Evolutionary conservation across 2,329 filamentous ascomycete genomes (phyloP), one percentile per base, ranked within the genome.

Genomic region (Sclerotinia nivalis): DNA sequence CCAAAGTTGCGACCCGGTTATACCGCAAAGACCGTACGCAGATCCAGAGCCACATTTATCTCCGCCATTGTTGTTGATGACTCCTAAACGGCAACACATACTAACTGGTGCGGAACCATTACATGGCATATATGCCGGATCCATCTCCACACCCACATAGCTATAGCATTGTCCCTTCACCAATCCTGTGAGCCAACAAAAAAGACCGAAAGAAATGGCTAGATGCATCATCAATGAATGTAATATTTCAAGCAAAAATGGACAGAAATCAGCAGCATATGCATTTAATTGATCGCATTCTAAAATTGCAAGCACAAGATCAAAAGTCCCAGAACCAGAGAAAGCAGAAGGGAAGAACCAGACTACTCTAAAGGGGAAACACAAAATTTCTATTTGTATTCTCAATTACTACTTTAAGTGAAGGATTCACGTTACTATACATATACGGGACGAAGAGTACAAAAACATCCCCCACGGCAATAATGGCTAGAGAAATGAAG

Each of bases 41-140:
- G 68, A 70, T 34, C 62, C 68, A 4, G 68, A 54, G 8, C 68
- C 62, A n/a, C 62, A 70, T 20, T n/a, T 43, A 10, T 70, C 68
- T 22, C 62, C 68, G 5, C 55, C 55, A 31, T 67, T 70, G 22
- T 60, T 70, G 20, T 34, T 34, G 18, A 2, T 1, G 4, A n/a
- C 12, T 18, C 62, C 68, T 3, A 58, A 5, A 45, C 45, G 68
- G 31, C 68, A 70, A n/a, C 68, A 70, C 62, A 70, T 70, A 12
- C 68, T 67, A 13, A 67, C 62, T 1, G 52, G 54, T 25, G 37
- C 68, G 9, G 61, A 66, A 25, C 62, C 68, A 47, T 70, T 70
- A 18, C 61, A 70, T 49, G 68, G 54, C 47, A 8, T 45, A 22
- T 67, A 70, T 15, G 15, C 13, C 10, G 37, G 7, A 28, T 66